phyloP scores from a whole-genome alignment of 192 early-diverging fungal species.

The Entomortierella lignicola region DNA sequence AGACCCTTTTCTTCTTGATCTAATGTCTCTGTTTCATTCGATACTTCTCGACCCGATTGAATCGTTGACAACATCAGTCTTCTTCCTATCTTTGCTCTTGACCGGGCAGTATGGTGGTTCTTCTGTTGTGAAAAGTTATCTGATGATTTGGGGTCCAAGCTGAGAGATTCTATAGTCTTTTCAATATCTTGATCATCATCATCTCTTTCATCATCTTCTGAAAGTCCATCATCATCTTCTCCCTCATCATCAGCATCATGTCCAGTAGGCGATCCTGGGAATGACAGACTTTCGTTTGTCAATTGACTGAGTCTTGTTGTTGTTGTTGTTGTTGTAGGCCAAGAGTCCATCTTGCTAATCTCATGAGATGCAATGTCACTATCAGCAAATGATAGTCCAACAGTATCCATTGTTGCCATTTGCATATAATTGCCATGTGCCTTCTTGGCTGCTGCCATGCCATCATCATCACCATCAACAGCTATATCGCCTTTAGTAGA shows the following conservation, averaged over 20 bases:
- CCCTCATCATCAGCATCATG: conserved; percentile 39
- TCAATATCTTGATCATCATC: conserved; percentile 16
- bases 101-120: no score
- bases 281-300: background rate
- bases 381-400: conserved; percentile 25
- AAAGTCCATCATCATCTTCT: conserved; percentile 20
- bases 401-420: conserved; percentile 9
- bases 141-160: background rate
- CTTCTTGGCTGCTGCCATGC: background rate
- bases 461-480: background rate
- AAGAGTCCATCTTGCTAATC: no score
- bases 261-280: conserved; percentile 9
- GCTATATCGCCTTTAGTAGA: no score
- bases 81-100: no score
- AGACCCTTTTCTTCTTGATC: background rate
- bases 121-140: background rate
- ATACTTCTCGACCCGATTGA: no score
- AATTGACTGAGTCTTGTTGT: background rate
- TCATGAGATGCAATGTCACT: no score
- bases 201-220: conserved; percentile 26
- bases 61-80: no score
- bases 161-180: background rate
- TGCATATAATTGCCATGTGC: background rate
- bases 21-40: no score
- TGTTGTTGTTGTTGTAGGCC: no score